phyloP scores from a whole-genome alignment of 306 rosid species.

The Glycine soja region DNA sequence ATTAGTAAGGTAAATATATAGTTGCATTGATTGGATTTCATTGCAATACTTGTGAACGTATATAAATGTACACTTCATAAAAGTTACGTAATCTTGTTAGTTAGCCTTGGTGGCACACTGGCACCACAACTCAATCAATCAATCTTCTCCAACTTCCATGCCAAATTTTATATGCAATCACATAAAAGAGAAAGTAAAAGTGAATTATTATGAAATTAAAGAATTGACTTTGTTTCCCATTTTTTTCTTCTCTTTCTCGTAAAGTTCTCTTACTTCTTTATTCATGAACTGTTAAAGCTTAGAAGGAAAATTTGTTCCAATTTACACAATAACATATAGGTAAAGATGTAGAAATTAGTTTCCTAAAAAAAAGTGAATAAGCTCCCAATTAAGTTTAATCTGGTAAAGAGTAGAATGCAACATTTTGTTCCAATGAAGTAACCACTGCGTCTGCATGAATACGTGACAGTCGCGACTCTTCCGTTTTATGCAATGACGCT shows the following conservation, averaged over 20 bases:
- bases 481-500: too few relatives aligned
- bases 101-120: background rate
- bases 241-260: background rate
- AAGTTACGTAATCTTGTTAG: background rate
- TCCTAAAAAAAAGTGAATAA: too few relatives aligned
- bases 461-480: too few relatives aligned
- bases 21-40: background rate
- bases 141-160: conserved; percentile 10
- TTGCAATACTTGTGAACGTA: conserved; percentile 11
- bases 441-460: too few relatives aligned
- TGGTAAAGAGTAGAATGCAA: too few relatives aligned
- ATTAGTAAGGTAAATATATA: background rate
- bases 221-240: background rate
- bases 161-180: conserved; percentile 9
- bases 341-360: too few relatives aligned
- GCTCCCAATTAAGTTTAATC: too few relatives aligned
- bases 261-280: conserved; percentile 15
- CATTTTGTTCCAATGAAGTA: too few relatives aligned
- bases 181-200: conserved; percentile 43
- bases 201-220: conserved; percentile 27
- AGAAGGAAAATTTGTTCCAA: too few relatives aligned
- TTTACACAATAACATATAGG: too few relatives aligned
- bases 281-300: background rate
- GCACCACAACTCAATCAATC: conserved; percentile 40
- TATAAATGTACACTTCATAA: background rate